These are phyloP conservation scores for Phlyctochytrium bullatum DNA, from an alignment of 192 early-diverging fungal genomes.

Conservation along the genomic window DNA sequence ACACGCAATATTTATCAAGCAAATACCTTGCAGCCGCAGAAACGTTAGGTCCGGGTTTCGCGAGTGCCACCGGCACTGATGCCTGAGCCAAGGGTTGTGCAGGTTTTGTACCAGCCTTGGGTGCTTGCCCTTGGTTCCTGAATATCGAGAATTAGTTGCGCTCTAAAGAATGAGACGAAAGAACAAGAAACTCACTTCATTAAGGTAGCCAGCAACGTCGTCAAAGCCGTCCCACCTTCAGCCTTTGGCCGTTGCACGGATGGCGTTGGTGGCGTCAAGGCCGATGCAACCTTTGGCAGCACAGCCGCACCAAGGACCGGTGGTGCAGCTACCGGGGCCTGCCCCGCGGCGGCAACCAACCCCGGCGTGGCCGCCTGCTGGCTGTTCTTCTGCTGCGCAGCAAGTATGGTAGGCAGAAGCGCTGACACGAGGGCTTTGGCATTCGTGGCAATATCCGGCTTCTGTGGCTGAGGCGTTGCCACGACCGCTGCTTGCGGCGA, in stretches of 20 bases:
- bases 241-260: not conserved
- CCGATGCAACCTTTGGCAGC: not conserved
- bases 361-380: too few species aligned
- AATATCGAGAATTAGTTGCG: too few species aligned
- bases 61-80: too few species aligned
- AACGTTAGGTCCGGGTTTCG: too few species aligned
- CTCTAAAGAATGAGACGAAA: not conserved
- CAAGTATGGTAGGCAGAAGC: not conserved
- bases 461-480: too few species aligned
- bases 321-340: not conserved
- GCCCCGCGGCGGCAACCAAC: too few species aligned
- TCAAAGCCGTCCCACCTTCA: not conserved
- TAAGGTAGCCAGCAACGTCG: not conserved
- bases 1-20: too few species aligned
- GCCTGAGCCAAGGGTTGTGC: too few species aligned
- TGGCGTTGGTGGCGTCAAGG: not conserved
- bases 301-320: not conserved
- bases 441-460: not conserved
- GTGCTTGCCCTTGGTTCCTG: too few species aligned
- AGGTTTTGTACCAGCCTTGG: too few species aligned
- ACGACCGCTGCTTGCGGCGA: too few species aligned
- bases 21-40: too few species aligned
- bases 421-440: not conserved
- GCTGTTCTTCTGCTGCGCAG: not conserved
- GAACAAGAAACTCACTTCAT: not conserved